Base-by-base conservation (phyloP, 1,284 basidiomycete species). In the Tylopilus orsonianus region DNA sequence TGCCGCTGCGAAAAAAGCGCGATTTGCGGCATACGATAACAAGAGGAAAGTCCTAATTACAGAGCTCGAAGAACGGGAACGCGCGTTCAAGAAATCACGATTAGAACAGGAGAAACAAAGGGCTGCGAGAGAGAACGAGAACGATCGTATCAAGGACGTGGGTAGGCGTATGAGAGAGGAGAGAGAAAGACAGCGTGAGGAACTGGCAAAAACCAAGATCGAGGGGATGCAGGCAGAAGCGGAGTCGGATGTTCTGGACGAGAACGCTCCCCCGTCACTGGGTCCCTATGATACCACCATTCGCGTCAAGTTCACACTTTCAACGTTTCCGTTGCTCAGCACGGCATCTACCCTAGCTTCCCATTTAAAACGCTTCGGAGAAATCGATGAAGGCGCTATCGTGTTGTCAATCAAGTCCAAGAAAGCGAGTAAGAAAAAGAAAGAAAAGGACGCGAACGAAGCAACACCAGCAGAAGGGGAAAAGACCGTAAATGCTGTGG, bases 61-160 rank as follows among this genome's bases (percentile, higher is more conserved):
- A 50, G 94, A 95, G 54, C 77, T 97, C 14, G 87, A 93, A 59
- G 84, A 84, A 52, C 77, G 87, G 20, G 94, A 97, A 61, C 79
- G 83, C 32, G 64, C 63, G 13, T 85, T 87, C 65, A 93, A 93
- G 71, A 85, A 84, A 64, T 76, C 83, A 1, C 78, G 79, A 50
- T 58, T 79, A 43, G 85, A 83, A 37, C 79, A 81, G 52, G 75
- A 79, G 55, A 71, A 75, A 54, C 79, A 83, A 58, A 79, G 81
- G 61, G 70, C 72, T 9, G 74, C 73, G 27, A 71, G 74, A 39
- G 80, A 77, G 61, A 75, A 79, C 5, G 87, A 91, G 61, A 81
- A 80, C 22, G 87, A 90, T 60, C 74, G 74, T 27, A 83, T 94
- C 50, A 90, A 87, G 66, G 90, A 91, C 46, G 85, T 85, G 44